Evolutionary conservation across 345 rosid species (phyloP), one percentile per base, ranked within the genome.

Genomic region (Physaria fendleri): DNA sequence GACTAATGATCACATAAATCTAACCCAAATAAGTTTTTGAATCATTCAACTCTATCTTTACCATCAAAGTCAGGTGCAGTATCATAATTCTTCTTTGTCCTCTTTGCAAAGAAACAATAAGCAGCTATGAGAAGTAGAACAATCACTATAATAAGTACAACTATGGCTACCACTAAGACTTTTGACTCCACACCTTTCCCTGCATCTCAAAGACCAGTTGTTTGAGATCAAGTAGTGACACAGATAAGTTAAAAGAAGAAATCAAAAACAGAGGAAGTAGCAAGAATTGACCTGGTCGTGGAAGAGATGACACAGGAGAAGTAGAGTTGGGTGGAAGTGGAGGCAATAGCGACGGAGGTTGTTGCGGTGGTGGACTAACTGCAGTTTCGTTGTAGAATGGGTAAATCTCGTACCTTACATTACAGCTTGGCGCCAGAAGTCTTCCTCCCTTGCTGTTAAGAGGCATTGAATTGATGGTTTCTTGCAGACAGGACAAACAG

Each of bases 401-500:
- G 33, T 55, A 59, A 2, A 55, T 0, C 58, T 80, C 39, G 7
- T 34, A 78, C 23, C 81, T 70, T 9, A 74, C 2, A 34, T 48
- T 62, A 58, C 82, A 83, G 21, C 80, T 83, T 0, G 81, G 72
- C 23, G 65, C 5, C 4, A 29, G 13, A 11, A 74, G 48, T 3
- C 41, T 37, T 37, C 44, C 82, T 28, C 83, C 89, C 4, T 2
- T 0, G 5, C 8, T n/a, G 7, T 0, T 1, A 12, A n/a, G 39
- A 5, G 7, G 0, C 39, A 34, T 34, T 34, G 2, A 0, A 0
- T 5, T 13, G 7, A 34, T 5, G 1, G 8, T 5, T 0, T 0
- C 0, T 24, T 23, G 24, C n/a, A 81, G 65, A 57, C 86, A 81
- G 0, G 0, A 0, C 1, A 3, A 4, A 16, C 83, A 81, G 0